phyloP scores from a whole-genome alignment of 257 asterid genomes.

The Capsicum chinense region DNA sequence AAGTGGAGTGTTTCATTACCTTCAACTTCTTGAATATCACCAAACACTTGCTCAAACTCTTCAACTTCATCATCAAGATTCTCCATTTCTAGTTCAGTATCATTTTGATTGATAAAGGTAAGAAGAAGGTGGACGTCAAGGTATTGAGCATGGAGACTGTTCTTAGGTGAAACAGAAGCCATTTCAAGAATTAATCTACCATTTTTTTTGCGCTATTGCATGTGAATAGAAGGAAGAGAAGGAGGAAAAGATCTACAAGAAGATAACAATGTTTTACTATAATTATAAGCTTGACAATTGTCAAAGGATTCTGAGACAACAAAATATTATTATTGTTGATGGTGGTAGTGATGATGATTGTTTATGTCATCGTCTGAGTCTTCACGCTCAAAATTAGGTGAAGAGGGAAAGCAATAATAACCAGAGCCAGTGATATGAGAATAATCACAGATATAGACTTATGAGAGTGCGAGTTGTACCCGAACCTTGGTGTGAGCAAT shows the following conservation, averaged over 20 bases:
- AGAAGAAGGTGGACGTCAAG: conserved; percentile 68
- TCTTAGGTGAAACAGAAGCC: conserved; percentile 52
- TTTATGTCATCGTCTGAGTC: conserved; percentile 38
- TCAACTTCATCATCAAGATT: conserved; percentile 30
- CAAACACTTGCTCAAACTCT: conserved; percentile 35
- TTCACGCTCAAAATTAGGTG: conserved; percentile 39
- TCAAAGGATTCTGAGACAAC: conserved; percentile 20
- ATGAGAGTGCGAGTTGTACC: too few relatives aligned
- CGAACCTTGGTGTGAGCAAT: too few relatives aligned
- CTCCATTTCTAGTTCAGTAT: conserved; percentile 18
- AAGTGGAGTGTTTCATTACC: background rate
- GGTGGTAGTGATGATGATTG: conserved; percentile 1
- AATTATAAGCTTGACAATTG: background rate
- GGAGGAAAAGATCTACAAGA: conserved; percentile 74
- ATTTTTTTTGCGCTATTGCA: conserved; percentile 61
- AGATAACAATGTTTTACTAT: conserved; percentile 32
- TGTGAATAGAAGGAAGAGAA: conserved; percentile 57
- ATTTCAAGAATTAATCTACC: conserved; percentile 83
- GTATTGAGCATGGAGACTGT: conserved; percentile 62
- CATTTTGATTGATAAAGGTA: conserved; percentile 41
- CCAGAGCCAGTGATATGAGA: conserved; percentile 58
- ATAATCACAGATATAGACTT: too few relatives aligned
- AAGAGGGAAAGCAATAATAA: conserved; percentile 41
- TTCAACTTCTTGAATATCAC: conserved; percentile 40
- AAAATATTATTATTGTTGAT: background rate